A percentile compares a stretch with the other conserved stretches of the same genome.
Conservation (phyloP, 495 filamentous ascomycete genomes). For the Peziza echinospora region DNA sequence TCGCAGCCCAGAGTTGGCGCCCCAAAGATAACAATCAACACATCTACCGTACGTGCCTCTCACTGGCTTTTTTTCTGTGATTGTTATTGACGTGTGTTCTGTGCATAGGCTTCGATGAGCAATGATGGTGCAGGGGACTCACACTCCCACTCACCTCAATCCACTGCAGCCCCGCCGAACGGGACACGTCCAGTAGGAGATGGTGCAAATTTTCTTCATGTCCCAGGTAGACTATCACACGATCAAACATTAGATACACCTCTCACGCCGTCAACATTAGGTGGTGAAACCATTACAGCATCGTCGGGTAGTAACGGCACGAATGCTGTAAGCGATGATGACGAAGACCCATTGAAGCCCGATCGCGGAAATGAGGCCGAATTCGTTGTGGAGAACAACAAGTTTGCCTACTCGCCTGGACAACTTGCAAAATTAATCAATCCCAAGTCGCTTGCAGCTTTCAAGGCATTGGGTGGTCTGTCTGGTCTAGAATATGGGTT, state of each 20-base stretch:
- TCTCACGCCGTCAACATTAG: neutral
- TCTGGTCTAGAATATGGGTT: slow-evolving; percentile 56
- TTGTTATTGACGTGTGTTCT: neutral
- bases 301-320: neutral
- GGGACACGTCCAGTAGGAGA: neutral
- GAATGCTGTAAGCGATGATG: slow-evolving; percentile 17
- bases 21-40: neutral
- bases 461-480: slow-evolving; percentile 59
- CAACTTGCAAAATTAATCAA: slow-evolving; percentile 60
- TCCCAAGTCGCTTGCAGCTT: slow-evolving; percentile 58
- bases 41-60: neutral
- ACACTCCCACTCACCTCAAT: neutral
- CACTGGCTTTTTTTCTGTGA: neutral
- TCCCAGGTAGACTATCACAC: neutral
- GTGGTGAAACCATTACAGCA: neutral
- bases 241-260: neutral
- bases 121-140: neutral
- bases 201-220: neutral
- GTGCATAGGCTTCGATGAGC: neutral
- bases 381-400: slow-evolving; percentile 54
- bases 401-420: slow-evolving; percentile 63
- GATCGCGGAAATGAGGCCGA: slow-evolving; percentile 50
- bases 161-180: neutral
- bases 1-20: neutral
- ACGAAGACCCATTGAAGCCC: slow-evolving; percentile 41